Conservation (phyloP, 257 asterid species). For the Forsythia viridissima region DNA sequence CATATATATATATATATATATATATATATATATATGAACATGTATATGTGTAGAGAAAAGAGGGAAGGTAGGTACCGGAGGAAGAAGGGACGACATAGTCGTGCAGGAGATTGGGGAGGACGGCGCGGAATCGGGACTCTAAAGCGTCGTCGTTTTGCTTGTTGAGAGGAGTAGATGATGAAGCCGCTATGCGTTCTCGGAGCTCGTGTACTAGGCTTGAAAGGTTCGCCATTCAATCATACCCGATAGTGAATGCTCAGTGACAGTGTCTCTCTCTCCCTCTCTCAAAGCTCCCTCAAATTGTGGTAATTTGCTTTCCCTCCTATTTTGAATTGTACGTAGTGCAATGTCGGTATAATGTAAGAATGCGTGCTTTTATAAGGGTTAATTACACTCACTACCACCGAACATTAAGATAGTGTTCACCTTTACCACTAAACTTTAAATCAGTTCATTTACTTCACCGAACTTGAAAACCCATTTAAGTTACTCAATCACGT, state of each 20-base stretch:
- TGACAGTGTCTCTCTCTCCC: background rate
- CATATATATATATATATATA: background rate
- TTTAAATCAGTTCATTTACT: too few species aligned
- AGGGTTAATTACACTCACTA: too few species aligned
- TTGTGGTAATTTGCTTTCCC: constrained; percentile 8
- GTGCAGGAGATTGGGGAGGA: constrained; percentile 78
- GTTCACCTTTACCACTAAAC: too few species aligned
- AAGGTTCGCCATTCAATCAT: constrained; percentile 62
- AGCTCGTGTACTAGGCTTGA: constrained; percentile 85
- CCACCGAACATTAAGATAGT: too few species aligned
- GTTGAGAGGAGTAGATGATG: constrained; percentile 68
- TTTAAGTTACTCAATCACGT: too few species aligned
- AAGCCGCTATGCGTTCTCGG: constrained; percentile 78
- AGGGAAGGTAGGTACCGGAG: constrained; percentile 38
- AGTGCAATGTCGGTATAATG: background rate
- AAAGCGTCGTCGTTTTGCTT: constrained; percentile 68
- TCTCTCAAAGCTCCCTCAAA: background rate
- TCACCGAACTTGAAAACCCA: too few species aligned
- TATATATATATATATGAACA: background rate
- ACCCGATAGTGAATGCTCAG: background rate
- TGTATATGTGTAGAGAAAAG: background rate
- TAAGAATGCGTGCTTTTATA: too few species aligned
- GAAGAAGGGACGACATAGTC: constrained; percentile 70
- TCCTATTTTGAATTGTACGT: constrained; percentile 20
- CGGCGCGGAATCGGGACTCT: constrained; percentile 82